Evolutionary conservation across 2,329 filamentous ascomycete species (phyloP).

Genomic region (Penicillium brasilianum): DNA sequence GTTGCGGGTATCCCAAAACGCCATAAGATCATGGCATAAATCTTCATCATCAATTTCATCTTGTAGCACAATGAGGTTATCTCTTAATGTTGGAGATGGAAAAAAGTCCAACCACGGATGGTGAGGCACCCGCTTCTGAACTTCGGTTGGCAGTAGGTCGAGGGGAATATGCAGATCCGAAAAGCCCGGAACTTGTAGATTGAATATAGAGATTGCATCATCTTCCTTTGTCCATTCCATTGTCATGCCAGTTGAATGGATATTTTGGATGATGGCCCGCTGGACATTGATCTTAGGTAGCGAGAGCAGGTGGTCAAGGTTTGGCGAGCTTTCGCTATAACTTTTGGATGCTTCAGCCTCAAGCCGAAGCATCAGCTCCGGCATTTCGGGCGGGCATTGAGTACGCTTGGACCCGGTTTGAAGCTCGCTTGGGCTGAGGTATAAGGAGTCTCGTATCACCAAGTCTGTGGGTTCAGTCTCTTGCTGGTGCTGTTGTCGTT

Average conservation of each 20-base stretch:
- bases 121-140: slow-evolving; percentile 43
- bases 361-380: slow-evolving; percentile 2
- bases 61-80: slow-evolving; percentile 41
- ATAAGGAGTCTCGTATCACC: background rate
- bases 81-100: slow-evolving; percentile 48
- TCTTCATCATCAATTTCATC: slow-evolving; percentile 44
- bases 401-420: background rate
- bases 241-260: slow-evolving; percentile 29
- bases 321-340: slow-evolving; percentile 19
- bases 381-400: background rate
- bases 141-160: slow-evolving; percentile 41
- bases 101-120: slow-evolving; percentile 50
- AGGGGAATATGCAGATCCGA: slow-evolving; percentile 22
- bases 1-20: slow-evolving; percentile 29
- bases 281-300: slow-evolving; percentile 35
- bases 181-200: slow-evolving; percentile 10
- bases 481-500: background rate
- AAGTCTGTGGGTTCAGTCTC: background rate
- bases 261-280: slow-evolving; percentile 34
- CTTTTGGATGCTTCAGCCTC: slow-evolving; percentile 12
- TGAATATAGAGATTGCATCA: slow-evolving; percentile 29
- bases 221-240: slow-evolving; percentile 20
- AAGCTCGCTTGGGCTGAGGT: background rate
- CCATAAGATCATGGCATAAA: slow-evolving; percentile 44
- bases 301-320: slow-evolving; percentile 34